These are phyloP conservation scores for Metschnikowia kofuensis DNA, from an alignment of 805 yeast species.

Conservation along the genomic window DNA sequence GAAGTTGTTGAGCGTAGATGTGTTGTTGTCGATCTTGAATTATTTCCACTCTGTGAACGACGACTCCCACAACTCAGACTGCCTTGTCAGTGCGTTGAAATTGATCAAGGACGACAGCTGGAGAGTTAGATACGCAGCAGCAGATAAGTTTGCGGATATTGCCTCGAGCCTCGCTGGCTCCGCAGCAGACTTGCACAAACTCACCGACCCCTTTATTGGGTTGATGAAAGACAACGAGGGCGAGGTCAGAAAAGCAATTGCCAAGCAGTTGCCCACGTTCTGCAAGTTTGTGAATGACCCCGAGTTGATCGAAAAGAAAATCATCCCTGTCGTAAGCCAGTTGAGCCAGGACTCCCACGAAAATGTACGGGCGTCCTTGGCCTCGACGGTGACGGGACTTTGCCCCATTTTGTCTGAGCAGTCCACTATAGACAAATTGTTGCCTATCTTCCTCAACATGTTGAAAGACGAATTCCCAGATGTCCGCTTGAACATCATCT, in stretches of 20 bases:
- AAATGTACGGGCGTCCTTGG: constrained; percentile 89
- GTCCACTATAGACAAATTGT: constrained; percentile 71
- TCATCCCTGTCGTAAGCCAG: constrained; percentile 79
- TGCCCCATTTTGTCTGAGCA: constrained; percentile 86
- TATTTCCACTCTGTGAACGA: constrained; percentile 61
- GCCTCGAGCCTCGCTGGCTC: constrained; percentile 61
- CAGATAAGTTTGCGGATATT: constrained; percentile 82
- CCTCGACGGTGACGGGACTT: constrained; percentile 80
- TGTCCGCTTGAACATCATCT: constrained; percentile 89
- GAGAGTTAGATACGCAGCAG: constrained; percentile 98
- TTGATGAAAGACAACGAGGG: constrained; percentile 92
- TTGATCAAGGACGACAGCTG: constrained; percentile 88
- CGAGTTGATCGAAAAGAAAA: constrained; percentile 57
- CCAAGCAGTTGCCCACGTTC: constrained; percentile 84
- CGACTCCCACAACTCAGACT: constrained; percentile 56
- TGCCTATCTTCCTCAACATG: constrained; percentile 91
- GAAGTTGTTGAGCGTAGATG: constrained; percentile 83
- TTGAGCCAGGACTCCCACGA: constrained; percentile 90
- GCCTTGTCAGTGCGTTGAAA: constrained; percentile 62
- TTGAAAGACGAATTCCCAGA: constrained; percentile 96
- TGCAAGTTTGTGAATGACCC: constrained; percentile 47
- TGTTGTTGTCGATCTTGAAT: constrained; percentile 74
- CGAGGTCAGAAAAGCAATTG: constrained; percentile 90
- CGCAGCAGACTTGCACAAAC: constrained; percentile 52
- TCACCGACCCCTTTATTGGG: constrained; percentile 67